phyloP scores from a whole-genome alignment of 78 protist species.

The Dictyostelium citrinum region DNA sequence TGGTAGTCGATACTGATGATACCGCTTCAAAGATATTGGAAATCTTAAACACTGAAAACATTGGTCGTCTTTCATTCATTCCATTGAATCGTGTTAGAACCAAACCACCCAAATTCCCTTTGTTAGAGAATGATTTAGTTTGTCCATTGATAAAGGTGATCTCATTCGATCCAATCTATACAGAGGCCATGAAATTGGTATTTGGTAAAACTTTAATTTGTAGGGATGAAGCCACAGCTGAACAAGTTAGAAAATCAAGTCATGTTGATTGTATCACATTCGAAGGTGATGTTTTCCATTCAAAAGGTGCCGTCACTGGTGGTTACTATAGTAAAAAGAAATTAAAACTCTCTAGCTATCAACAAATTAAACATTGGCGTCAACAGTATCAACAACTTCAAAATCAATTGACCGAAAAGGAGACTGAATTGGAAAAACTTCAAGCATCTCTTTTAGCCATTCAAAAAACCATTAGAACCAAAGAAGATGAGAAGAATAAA shows the following conservation, averaged over 20 bases:
- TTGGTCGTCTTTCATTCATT: slow-evolving; percentile 95
- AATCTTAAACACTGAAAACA: slow-evolving; percentile 34
- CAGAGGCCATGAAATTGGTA: slow-evolving; percentile 68
- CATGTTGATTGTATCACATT: slow-evolving; percentile 91
- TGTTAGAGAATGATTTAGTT: neutral
- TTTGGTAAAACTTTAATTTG: slow-evolving; percentile 90
- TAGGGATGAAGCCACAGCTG: slow-evolving; percentile 82
- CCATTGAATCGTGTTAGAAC: slow-evolving; percentile 89
- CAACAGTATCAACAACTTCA: neutral
- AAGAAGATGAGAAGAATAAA: neutral
- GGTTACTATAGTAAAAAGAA: slow-evolving; percentile 88
- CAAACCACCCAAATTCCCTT: neutral
- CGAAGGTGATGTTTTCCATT: slow-evolving; percentile 92
- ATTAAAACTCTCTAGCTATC: slow-evolving; percentile 29
- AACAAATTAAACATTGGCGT: slow-evolving; percentile 1
- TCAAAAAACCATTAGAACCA: neutral
- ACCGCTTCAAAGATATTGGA: slow-evolving; percentile 67
- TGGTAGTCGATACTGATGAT: slow-evolving; percentile 95
- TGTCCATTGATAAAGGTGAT: slow-evolving; percentile 49
- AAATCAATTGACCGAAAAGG: neutral
- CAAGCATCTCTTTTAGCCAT: neutral
- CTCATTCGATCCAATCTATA: slow-evolving; percentile 5
- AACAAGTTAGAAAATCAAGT: slow-evolving; percentile 8
- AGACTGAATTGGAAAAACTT: neutral
- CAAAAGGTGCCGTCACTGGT: slow-evolving; percentile 95